phyloP scores from a whole-genome alignment of 345 rosid species.

The Syzygium jambos region DNA sequence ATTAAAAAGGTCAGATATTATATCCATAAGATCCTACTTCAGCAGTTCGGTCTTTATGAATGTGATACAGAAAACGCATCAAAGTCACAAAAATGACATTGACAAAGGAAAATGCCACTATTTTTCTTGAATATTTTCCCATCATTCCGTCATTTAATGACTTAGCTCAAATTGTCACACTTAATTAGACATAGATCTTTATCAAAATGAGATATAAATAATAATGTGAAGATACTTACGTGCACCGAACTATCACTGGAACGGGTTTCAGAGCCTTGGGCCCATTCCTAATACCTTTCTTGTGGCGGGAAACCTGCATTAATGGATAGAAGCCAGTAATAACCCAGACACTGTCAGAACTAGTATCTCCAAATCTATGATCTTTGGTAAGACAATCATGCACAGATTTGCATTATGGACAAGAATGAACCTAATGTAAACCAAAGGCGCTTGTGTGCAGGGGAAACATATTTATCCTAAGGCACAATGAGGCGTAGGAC shows the following conservation, averaged over 20 bases:
- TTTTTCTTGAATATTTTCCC: not conserved
- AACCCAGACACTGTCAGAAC: not conserved
- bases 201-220: not conserved
- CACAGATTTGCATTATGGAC: not conserved
- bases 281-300: conserved; percentile 81
- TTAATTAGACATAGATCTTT: not conserved
- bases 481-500: not conserved
- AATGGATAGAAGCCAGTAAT: not conserved
- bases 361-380: not conserved
- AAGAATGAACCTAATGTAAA: not conserved
- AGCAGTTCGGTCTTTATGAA: not conserved
- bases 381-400: not conserved
- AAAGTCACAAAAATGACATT: not conserved
- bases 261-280: conserved; percentile 87
- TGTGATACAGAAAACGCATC: not conserved
- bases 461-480: not conserved
- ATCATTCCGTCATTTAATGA: not conserved
- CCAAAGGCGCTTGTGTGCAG: not conserved
- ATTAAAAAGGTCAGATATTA: not conserved
- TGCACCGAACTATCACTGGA: conserved; percentile 88
- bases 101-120: not conserved
- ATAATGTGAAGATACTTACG: conserved; percentile 20
- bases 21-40: not conserved
- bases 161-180: not conserved
- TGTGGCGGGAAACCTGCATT: conserved; percentile 59